Evolutionary conservation across 2,329 filamentous ascomycete species (phyloP).

Genomic region (Ascochyta viciae-villosae): DNA sequence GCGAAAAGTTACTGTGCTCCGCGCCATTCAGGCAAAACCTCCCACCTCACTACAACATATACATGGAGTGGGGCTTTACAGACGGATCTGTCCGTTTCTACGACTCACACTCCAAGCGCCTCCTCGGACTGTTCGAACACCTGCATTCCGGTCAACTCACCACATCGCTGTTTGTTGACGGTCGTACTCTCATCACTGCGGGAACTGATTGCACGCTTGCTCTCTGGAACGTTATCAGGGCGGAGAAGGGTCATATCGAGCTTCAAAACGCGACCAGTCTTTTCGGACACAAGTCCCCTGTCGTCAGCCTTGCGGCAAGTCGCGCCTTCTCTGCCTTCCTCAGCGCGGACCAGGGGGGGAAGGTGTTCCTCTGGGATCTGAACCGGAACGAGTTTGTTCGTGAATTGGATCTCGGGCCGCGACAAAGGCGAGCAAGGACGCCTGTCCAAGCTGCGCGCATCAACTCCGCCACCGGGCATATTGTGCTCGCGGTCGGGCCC

Average conservation of each 20-base stretch:
- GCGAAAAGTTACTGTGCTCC: conserved; percentile 83
- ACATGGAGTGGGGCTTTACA: conserved; percentile 94
- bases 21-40: conserved; percentile 87
- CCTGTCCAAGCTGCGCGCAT: conserved; percentile 76
- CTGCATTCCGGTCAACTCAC: conserved; percentile 91
- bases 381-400: conserved; percentile 89
- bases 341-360: conserved; percentile 81
- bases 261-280: conserved; percentile 79
- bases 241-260: conserved; percentile 71
- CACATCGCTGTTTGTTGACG: conserved; percentile 83
- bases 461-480: conserved; percentile 89
- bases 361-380: conserved; percentile 90
- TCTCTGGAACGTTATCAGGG: conserved; percentile 75
- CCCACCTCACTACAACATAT: conserved; percentile 85
- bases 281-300: conserved; percentile 87
- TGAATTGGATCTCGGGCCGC: conserved; percentile 62
- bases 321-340: conserved; percentile 88
- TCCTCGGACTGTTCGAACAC: conserved; percentile 90
- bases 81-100: conserved; percentile 94
- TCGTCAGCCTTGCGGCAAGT: conserved; percentile 82
- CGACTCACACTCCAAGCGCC: conserved; percentile 79
- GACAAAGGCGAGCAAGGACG: conserved; percentile 31
- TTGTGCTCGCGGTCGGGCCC: conserved; percentile 80
- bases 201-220: conserved; percentile 92
- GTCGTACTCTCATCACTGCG: conserved; percentile 87